These are phyloP conservation scores for Xylariaceae sp. DNA, from an alignment of 2,329 filamentous ascomycete genomes.

Conservation along the genomic window DNA sequence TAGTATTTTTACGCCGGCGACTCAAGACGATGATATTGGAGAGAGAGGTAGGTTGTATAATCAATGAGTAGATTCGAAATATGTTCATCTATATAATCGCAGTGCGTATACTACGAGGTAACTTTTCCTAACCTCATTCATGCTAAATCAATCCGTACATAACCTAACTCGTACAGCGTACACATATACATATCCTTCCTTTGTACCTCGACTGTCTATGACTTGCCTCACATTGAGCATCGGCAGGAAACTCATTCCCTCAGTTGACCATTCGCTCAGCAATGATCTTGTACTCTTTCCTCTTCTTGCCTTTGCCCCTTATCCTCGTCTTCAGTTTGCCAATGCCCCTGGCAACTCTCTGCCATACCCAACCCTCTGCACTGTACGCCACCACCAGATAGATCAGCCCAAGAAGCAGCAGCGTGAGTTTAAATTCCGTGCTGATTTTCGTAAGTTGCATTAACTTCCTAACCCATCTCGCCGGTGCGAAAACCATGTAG, in stretches of 20 bases:
- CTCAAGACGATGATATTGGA: too few relatives aligned
- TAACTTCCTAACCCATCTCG: slow-evolving; percentile 62
- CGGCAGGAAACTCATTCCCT: not conserved
- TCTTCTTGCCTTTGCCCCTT: slow-evolving; percentile 64
- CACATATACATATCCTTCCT: not conserved
- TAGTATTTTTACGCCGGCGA: too few relatives aligned
- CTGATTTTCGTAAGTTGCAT: slow-evolving; percentile 88
- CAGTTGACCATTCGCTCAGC: slow-evolving; percentile 59
- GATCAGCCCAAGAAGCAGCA: slow-evolving; percentile 66
- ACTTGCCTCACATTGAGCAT: too few relatives aligned
- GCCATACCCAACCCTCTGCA: slow-evolving; percentile 70
- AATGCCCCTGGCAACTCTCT: slow-evolving; percentile 63
- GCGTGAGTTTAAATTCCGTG: slow-evolving; percentile 66
- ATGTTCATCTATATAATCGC: too few relatives aligned
- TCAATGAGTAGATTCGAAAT: too few relatives aligned
- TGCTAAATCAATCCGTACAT: too few relatives aligned
- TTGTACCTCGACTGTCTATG: not conserved
- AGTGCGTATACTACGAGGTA: too few relatives aligned
- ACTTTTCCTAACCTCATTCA: too few relatives aligned
- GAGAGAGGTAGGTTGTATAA: too few relatives aligned
- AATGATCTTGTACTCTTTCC: slow-evolving; percentile 86
- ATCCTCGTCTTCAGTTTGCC: slow-evolving; percentile 60
- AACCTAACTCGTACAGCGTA: too few relatives aligned
- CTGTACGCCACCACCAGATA: slow-evolving; percentile 70
- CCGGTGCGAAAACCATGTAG: slow-evolving; percentile 80